Conservation (phyloP, 345 rosid species). For the Erodium maritimum region DNA sequence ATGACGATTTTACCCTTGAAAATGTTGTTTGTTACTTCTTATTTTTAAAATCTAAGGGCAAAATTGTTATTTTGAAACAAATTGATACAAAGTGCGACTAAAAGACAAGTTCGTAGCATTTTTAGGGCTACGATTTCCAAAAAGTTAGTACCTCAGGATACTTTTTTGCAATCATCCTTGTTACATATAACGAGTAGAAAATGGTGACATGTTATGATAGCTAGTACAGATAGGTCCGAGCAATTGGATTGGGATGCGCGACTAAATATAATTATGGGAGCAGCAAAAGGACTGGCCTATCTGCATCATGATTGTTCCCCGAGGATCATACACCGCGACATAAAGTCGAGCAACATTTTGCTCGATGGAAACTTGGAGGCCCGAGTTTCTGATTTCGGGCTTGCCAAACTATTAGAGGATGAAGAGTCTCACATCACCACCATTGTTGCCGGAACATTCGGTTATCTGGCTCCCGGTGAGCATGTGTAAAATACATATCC, state of each 20-base stretch:
- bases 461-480: conserved; percentile 96
- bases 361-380: conserved; percentile 96
- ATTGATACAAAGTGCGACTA: no score
- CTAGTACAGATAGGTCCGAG: conserved; percentile 68
- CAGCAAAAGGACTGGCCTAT: conserved; percentile 94
- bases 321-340: conserved; percentile 96
- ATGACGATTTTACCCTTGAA: no score
- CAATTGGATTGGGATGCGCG: conserved; percentile 94
- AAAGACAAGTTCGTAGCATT: no score
- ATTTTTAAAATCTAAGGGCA: no score
- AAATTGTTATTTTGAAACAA: no score
- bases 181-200: no score
- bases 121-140: no score
- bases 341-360: conserved; percentile 92
- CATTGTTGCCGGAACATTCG: conserved; percentile 98
- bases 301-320: conserved; percentile 99
- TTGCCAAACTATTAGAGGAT: conserved; percentile 86
- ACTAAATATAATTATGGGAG: conserved; percentile 81
- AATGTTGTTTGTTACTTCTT: no score
- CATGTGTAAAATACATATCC: background rate
- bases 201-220: conserved; percentile 4
- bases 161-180: no score
- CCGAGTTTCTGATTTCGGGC: conserved; percentile 97
- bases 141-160: no score
- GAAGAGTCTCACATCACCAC: conserved; percentile 98